Conservation (phyloP, 768 basidiomycete species). For the Pulveroboletus frians region DNA sequence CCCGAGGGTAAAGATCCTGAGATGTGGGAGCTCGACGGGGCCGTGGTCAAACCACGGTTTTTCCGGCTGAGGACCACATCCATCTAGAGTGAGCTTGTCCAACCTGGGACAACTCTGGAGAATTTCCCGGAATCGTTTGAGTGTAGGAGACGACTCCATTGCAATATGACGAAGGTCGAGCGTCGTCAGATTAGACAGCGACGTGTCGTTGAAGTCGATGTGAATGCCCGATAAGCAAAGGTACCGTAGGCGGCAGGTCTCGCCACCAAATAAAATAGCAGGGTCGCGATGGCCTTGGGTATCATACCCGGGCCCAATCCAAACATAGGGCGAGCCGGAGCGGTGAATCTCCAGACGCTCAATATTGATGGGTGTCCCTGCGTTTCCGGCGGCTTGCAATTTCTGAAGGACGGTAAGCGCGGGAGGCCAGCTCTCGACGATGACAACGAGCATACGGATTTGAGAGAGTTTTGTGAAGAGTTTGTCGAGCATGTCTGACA, state of each 20-base stretch:
- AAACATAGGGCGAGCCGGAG: slow-evolving; percentile 41
- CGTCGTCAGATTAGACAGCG: slow-evolving; percentile 49
- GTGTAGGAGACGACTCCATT: slow-evolving; percentile 44
- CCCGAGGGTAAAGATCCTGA: slow-evolving; percentile 53
- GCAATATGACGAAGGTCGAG: slow-evolving; percentile 64
- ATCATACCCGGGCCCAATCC: slow-evolving; percentile 40
- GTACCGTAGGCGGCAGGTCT: slow-evolving; percentile 42
- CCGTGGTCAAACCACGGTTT: slow-evolving; percentile 25
- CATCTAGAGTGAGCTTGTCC: slow-evolving; percentile 53
- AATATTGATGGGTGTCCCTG: slow-evolving; percentile 39
- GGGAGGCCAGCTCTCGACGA: slow-evolving; percentile 53
- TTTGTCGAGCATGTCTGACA: slow-evolving; percentile 45
- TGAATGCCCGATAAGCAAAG: slow-evolving; percentile 56
- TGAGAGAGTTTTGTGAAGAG: slow-evolving; percentile 50
- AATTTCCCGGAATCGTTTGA: slow-evolving; percentile 49
- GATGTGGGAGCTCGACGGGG: slow-evolving; percentile 44
- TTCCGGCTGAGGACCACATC: slow-evolving; percentile 48
- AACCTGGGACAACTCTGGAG: slow-evolving; percentile 46
- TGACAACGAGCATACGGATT: slow-evolving; percentile 55
- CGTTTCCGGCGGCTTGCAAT: slow-evolving; percentile 35
- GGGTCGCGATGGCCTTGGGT: slow-evolving; percentile 29
- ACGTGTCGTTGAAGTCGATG: slow-evolving; percentile 52
- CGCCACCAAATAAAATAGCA: slow-evolving; percentile 48
- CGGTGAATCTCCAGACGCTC: slow-evolving; percentile 66
- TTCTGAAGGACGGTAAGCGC: slow-evolving; percentile 47